These are phyloP conservation scores for Coemansia sp. DNA, from an alignment of 371 early-diverging fungal genomes.

Conservation along the genomic window DNA sequence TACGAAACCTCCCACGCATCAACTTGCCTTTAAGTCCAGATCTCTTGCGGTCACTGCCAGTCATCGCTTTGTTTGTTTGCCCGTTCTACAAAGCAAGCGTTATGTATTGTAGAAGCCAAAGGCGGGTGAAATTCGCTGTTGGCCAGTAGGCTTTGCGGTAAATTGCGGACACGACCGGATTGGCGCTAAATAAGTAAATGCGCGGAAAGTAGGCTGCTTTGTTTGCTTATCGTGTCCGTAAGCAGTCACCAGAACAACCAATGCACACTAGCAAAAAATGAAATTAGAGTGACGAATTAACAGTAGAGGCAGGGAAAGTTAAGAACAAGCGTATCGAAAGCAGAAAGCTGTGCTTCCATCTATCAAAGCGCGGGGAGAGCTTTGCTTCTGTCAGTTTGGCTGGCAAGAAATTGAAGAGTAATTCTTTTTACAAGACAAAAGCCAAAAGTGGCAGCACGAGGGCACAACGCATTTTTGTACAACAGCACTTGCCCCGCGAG, in stretches of 20 bases:
- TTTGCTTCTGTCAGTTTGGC: background rate
- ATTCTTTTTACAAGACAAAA: background rate
- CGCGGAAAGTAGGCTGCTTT: background rate
- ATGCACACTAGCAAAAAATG: background rate
- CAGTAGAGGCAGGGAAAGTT: background rate
- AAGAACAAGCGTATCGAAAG: conserved; percentile 1
- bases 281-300: conserved; percentile 8
- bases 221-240: background rate
- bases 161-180: background rate
- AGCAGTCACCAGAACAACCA: background rate
- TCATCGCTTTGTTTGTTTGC: conserved; percentile 6
- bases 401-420: background rate
- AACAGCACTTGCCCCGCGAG: background rate
- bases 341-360: background rate
- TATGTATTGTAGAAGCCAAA: background rate
- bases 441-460: background rate
- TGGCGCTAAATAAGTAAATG: background rate
- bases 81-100: background rate
- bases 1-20: background rate
- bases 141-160: background rate
- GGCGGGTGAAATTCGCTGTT: background rate
- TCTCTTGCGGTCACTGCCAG: conserved; percentile 29
- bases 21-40: conserved; percentile 40
- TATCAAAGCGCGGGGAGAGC: background rate
- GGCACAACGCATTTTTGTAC: background rate